phyloP scores from a whole-genome alignment of 108 stramenopile species.

The Licmophora abbreviata region DNA sequence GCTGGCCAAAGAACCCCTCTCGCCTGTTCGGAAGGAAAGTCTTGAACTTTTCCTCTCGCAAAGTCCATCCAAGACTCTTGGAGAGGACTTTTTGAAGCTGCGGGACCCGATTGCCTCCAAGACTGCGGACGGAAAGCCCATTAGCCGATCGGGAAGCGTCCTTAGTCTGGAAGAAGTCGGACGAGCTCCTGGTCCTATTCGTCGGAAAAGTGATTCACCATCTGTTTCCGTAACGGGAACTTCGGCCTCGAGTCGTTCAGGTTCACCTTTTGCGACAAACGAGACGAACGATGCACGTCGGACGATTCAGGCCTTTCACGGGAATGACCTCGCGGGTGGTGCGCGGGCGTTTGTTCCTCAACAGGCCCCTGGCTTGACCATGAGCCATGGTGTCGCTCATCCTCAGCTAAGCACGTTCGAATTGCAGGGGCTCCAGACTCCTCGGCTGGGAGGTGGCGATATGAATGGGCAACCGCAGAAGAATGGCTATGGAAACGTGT shows the following conservation, averaged over 20 bases:
- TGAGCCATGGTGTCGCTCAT: background rate
- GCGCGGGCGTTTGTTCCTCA: background rate
- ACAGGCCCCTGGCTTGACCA: background rate
- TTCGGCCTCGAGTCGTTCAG: constrained; percentile 40
- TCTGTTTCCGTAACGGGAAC: constrained; percentile 33
- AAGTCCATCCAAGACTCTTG: constrained; percentile 71
- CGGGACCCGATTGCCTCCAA: background rate
- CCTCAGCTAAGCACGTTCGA: background rate
- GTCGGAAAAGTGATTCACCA: constrained; percentile 20
- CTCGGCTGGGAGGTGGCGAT: background rate
- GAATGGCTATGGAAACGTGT: background rate
- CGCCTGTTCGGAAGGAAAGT: constrained; percentile 32
- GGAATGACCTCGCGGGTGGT: background rate
- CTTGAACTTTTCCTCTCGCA: constrained; percentile 71
- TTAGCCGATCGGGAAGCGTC: background rate
- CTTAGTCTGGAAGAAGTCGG: too few species aligned
- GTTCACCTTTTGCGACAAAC: constrained; percentile 27
- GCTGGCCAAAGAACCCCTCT: constrained; percentile 1
- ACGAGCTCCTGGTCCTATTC: too few species aligned
- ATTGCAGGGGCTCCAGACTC: background rate
- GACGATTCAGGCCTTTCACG: background rate
- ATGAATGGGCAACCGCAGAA: background rate
- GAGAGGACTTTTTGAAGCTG: constrained; percentile 66
- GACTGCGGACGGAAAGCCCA: background rate
- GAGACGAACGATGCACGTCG: background rate